Evolutionary conservation across 257 asterid genomes (phyloP).

Genomic region (Nicotiana tabacum): DNA sequence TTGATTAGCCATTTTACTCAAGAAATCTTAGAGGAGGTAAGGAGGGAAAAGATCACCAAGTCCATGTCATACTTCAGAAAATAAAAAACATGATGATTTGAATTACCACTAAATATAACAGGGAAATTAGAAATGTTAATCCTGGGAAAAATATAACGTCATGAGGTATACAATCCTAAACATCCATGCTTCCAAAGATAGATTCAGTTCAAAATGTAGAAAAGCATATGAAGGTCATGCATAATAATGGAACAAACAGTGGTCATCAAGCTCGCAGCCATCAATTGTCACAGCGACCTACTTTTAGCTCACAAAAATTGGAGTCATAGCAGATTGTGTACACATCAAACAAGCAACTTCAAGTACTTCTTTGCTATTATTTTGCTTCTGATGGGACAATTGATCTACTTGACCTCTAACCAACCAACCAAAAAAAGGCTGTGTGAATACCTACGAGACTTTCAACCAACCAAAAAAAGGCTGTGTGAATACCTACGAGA

Average conservation of each 20-base stretch:
- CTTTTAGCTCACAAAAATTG: no score
- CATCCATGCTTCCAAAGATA: not conserved
- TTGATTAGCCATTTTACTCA: not conserved
- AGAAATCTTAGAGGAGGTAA: not conserved
- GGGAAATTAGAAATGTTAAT: not conserved
- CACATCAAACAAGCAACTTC: not conserved
- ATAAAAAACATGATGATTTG: not conserved
- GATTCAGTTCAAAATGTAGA: not conserved
- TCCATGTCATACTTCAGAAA: not conserved
- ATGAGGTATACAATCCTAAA: not conserved
- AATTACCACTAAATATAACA: no score
- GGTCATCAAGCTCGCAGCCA: not conserved
- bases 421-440: not conserved
- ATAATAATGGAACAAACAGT: not conserved
- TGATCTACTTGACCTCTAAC: not conserved
- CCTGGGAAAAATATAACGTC: not conserved
- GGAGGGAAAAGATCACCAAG: not conserved
- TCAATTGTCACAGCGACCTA: not conserved
- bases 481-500: not conserved
- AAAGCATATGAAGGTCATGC: not conserved
- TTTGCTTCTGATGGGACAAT: not conserved
- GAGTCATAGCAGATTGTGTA: no score
- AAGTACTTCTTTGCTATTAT: not conserved
- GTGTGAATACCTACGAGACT: not conserved
- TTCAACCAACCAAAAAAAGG: not conserved